Conservation (phyloP, 352 stramenopile genomes). For the Globisporangium heterothallicum region DNA sequence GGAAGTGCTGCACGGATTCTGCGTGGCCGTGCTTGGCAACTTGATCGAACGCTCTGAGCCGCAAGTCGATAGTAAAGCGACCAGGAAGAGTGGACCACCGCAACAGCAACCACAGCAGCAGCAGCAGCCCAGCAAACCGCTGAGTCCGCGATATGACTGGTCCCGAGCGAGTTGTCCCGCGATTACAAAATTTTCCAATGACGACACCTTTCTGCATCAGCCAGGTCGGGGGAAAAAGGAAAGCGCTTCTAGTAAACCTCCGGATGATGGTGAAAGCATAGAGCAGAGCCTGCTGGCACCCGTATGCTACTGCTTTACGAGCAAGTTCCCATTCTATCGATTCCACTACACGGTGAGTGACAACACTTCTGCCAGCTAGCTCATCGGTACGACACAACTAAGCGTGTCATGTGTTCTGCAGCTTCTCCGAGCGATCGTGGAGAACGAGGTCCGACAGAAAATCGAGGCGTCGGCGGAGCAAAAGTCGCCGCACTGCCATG, state of each 20-base stretch:
- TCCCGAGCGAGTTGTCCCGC: constrained; percentile 26
- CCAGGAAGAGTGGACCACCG: neutral
- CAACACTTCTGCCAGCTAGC: neutral
- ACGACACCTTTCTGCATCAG: constrained; percentile 12
- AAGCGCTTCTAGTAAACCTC: constrained; percentile 9
- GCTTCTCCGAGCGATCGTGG: constrained; percentile 63
- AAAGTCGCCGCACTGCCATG: constrained; percentile 6
- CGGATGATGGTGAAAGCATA: neutral
- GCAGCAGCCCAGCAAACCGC: constrained; percentile 8
- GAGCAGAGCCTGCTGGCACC: constrained; percentile 31
- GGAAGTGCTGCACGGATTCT: constrained; percentile 78
- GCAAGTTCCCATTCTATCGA: constrained; percentile 86
- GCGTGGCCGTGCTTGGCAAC: constrained; percentile 56
- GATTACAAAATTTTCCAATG: constrained; percentile 1
- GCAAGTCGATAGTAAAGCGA: neutral
- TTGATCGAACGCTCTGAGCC: constrained; percentile 14
- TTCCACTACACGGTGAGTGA: constrained; percentile 71
- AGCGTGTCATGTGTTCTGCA: constrained; percentile 14
- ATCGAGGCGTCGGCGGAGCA: constrained; percentile 10
- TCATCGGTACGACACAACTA: neutral
- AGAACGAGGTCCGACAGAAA: constrained; percentile 50
- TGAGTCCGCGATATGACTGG: constrained; percentile 23
- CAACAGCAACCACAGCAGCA: constrained; percentile 1
- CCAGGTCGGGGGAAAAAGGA: neutral
- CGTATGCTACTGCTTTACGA: constrained; percentile 80